Conservation (phyloP, 179 eudicot genomes). For the Nepenthes alata region DNA sequence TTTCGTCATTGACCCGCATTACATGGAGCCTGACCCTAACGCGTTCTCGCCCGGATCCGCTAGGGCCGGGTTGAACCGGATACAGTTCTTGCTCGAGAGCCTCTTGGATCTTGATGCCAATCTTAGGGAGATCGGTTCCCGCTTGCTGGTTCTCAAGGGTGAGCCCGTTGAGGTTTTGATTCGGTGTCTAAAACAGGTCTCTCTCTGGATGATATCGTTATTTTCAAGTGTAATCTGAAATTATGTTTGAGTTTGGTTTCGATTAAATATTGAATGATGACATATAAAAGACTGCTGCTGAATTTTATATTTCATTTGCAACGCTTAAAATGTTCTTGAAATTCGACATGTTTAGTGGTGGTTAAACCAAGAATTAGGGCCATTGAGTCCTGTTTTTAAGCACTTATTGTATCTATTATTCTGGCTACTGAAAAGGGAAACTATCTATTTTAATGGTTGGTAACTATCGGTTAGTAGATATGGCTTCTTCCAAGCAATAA, state of each 20-base stretch:
- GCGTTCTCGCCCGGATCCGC: constrained; percentile 59
- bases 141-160: constrained; percentile 63
- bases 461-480: too few relatives aligned
- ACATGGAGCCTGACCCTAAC: constrained; percentile 68
- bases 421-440: too few relatives aligned
- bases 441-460: too few relatives aligned
- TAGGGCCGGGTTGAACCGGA: constrained; percentile 69
- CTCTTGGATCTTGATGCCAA: constrained; percentile 49
- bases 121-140: constrained; percentile 50
- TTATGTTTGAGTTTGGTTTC: neutral
- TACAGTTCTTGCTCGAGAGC: constrained; percentile 68
- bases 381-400: too few relatives aligned
- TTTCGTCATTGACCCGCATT: constrained; percentile 80
- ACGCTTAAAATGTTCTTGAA: too few relatives aligned
- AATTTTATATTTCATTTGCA: too few relatives aligned
- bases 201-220: neutral
- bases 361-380: too few relatives aligned
- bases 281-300: too few relatives aligned
- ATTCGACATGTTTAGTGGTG: too few relatives aligned
- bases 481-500: too few relatives aligned
- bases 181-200: constrained; percentile 59
- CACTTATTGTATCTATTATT: too few relatives aligned
- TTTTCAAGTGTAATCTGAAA: neutral
- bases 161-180: constrained; percentile 52
- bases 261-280: too few relatives aligned